These are phyloP conservation scores for Magnolia officinalis DNA, from an alignment of 164 flowering plant species.

Conservation along the genomic window DNA sequence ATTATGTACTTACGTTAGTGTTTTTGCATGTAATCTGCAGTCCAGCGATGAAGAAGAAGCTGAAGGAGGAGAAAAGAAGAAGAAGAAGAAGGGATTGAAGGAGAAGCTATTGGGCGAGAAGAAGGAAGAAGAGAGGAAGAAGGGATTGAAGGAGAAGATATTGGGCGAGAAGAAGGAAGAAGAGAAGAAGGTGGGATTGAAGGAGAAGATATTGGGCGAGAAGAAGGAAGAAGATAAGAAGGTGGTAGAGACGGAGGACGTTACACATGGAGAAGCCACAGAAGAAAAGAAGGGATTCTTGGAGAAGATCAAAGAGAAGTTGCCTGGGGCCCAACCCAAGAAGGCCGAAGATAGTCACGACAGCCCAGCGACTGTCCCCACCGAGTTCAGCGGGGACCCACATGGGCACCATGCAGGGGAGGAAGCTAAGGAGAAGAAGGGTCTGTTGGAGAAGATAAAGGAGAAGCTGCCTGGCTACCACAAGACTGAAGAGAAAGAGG, in stretches of 20 bases:
- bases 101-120: constrained; percentile 18
- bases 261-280: neutral
- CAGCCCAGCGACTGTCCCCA: constrained; percentile 4
- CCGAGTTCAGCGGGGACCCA: constrained; percentile 6
- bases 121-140: constrained; percentile 51
- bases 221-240: constrained; percentile 11
- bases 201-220: constrained; percentile 19
- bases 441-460: constrained; percentile 49
- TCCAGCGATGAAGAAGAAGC: constrained; percentile 67
- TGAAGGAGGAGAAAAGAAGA: constrained; percentile 44
- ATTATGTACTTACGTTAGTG: neutral
- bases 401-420: constrained; percentile 1
- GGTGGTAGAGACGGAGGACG: neutral
- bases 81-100: constrained; percentile 40
- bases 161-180: constrained; percentile 21
- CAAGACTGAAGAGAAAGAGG: constrained; percentile 15
- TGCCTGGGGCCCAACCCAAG: constrained; percentile 45
- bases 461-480: constrained; percentile 53
- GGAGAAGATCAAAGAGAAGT: constrained; percentile 70
- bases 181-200: neutral
- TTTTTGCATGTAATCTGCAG: constrained; percentile 21
- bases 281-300: constrained; percentile 52
- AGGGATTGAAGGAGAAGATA: constrained; percentile 36
- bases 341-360: constrained; percentile 22
- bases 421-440: constrained; percentile 33